Conservation (phyloP, 2,329 filamentous ascomycete species). For the Harringtonia lauricola region DNA sequence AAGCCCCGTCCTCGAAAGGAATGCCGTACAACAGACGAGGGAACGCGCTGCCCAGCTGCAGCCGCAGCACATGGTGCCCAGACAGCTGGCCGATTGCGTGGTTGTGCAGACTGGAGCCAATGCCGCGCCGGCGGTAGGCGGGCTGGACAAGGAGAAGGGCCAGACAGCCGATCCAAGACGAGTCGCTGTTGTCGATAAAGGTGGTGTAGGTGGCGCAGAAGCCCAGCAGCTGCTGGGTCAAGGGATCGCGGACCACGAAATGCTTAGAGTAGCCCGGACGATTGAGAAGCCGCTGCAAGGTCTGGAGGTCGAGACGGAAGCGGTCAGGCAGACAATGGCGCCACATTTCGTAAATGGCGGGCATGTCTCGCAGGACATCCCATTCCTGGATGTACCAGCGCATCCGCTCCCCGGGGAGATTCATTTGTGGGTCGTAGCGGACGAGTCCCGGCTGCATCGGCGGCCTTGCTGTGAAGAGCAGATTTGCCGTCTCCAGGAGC, state of each 20-base stretch:
- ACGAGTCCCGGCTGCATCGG: background rate
- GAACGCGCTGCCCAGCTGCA: conserved; percentile 48
- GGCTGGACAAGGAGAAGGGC: conserved; percentile 41
- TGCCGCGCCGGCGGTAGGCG: conserved; percentile 33
- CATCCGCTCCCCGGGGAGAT: conserved; percentile 18
- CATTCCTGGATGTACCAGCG: conserved; percentile 32
- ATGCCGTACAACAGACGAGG: conserved; percentile 46
- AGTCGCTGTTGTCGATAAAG: conserved; percentile 39
- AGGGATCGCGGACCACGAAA: conserved; percentile 40
- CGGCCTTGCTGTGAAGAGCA: conserved; percentile 29
- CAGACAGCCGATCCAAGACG: conserved; percentile 43
- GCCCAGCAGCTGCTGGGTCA: conserved; percentile 32
- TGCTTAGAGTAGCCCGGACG: conserved; percentile 47
- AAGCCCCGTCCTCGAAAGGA: conserved; percentile 28
- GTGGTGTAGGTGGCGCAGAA: conserved; percentile 52
- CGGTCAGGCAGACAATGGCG: conserved; percentile 29
- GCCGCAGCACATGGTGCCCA: conserved; percentile 36
- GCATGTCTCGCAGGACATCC: conserved; percentile 26
- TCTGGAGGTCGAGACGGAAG: conserved; percentile 32
- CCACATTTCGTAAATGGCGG: conserved; percentile 35
- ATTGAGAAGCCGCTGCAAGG: conserved; percentile 34
- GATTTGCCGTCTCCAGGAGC: conserved; percentile 36
- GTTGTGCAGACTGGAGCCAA: conserved; percentile 41
- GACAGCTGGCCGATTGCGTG: conserved; percentile 37
- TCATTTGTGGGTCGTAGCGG: background rate